phyloP scores from a whole-genome alignment of 164 flowering plant species.

The Vitis labrusca region DNA sequence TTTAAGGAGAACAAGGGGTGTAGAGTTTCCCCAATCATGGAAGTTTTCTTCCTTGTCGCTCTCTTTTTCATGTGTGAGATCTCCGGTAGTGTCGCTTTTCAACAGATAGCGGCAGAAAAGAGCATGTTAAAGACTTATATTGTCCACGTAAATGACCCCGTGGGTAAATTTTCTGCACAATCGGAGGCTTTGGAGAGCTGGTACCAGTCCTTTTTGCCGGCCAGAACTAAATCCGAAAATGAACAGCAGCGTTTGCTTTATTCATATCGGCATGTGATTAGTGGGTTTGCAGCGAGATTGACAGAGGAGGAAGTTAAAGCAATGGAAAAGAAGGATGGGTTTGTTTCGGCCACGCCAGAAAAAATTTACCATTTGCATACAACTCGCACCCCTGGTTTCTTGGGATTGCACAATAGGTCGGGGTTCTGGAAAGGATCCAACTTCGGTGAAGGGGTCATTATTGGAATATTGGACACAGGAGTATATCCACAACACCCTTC shows the following conservation, averaged over 20 bases:
- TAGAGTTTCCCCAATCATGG: not conserved
- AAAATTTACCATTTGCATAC: constrained; percentile 18
- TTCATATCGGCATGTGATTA: constrained; percentile 22
- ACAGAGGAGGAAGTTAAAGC: constrained; percentile 18
- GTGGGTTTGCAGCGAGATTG: constrained; percentile 32
- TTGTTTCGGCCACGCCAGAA: constrained; percentile 22
- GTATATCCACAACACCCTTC: constrained; percentile 25
- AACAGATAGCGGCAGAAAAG: too few species aligned
- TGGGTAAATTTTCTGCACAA: not conserved
- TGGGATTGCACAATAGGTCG: constrained; percentile 12
- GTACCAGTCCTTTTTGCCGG: constrained; percentile 29
- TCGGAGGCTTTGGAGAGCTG: constrained; percentile 14
- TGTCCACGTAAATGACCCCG: constrained; percentile 23
- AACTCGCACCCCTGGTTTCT: constrained; percentile 26
- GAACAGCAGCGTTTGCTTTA: constrained; percentile 12
- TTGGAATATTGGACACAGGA: constrained; percentile 27
- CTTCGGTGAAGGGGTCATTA: constrained; percentile 15
- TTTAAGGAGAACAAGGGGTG: not conserved
- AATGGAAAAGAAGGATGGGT: constrained; percentile 22
- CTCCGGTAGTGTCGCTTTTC: too few species aligned
- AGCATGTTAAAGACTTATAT: not conserved
- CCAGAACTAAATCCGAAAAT: not conserved
- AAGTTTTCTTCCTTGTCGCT: too few species aligned
- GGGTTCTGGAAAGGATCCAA: constrained; percentile 22
- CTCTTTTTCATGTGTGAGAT: too few species aligned